phyloP scores from a whole-genome alignment of 2,329 filamentous ascomycete species.

The Hymenoscyphus linearis region DNA sequence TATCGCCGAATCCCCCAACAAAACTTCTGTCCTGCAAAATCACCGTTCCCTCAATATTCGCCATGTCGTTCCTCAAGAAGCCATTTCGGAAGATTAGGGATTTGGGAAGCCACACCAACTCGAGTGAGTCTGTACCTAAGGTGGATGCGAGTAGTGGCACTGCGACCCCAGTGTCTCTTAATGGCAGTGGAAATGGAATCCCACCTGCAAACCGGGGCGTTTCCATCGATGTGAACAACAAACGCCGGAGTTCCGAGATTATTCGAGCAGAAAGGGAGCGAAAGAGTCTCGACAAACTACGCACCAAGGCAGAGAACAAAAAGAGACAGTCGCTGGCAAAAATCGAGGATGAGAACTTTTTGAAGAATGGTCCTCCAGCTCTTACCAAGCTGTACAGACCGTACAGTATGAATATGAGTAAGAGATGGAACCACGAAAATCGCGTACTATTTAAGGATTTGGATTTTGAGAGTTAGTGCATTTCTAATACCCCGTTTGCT shows the following conservation, averaged over 20 bases:
- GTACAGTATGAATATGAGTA: conserved; percentile 33
- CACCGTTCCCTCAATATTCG: not conserved
- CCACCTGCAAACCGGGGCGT: not conserved
- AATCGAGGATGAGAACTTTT: conserved; percentile 29
- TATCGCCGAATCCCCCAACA: not conserved
- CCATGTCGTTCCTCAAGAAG: conserved; percentile 30
- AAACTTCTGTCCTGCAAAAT: not conserved
- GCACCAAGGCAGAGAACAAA: conserved; percentile 23
- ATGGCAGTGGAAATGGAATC: conserved; percentile 7
- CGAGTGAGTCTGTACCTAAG: conserved; percentile 8
- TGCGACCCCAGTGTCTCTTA: conserved; percentile 3
- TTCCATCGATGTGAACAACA: conserved; percentile 10
- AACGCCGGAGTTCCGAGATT: conserved; percentile 23
- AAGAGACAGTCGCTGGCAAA: conserved; percentile 26
- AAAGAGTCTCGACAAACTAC: conserved; percentile 25
- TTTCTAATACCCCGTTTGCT: not conserved
- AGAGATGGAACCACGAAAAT: conserved; percentile 27
- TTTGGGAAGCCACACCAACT: conserved; percentile 7
- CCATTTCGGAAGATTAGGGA: conserved; percentile 25
- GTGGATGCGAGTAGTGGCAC: conserved; percentile 11
- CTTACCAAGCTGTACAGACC: conserved; percentile 30
- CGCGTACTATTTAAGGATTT: conserved; percentile 30
- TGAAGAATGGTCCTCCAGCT: conserved; percentile 25
- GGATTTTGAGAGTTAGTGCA: conserved; percentile 25
- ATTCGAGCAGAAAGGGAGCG: conserved; percentile 19